Evolutionary conservation across 345 rosid genomes (phyloP).

Genomic region (Cochlearia excelsa): DNA sequence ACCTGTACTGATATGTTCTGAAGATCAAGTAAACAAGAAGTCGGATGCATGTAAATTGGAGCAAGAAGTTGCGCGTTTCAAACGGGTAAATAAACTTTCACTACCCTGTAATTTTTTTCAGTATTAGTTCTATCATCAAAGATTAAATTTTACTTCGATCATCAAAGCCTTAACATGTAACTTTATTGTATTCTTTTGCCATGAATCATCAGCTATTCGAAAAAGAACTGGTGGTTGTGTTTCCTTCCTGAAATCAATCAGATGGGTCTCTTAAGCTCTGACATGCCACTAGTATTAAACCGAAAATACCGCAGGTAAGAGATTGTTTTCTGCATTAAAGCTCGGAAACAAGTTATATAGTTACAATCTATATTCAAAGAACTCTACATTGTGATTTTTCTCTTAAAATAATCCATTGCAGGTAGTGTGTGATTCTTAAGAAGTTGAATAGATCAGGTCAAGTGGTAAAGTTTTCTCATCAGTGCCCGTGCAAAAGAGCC

Average conservation of each 20-base stretch:
- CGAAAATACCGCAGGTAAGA: conserved; percentile 13
- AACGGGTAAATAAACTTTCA: conserved; percentile 43
- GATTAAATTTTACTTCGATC: not conserved
- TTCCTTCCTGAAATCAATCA: conserved; percentile 24
- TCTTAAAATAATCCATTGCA: not conserved
- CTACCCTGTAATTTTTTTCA: not conserved
- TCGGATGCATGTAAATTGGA: conserved; percentile 25
- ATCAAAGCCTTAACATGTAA: not conserved
- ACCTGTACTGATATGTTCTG: conserved; percentile 14
- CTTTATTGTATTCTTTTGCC: conserved; percentile 11
- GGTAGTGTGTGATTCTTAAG: not conserved
- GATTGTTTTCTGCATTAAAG: not conserved
- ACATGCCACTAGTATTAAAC: not conserved
- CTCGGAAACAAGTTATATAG: not conserved
- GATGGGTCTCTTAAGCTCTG: conserved; percentile 14
- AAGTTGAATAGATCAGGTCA: not conserved
- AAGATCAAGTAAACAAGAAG: conserved; percentile 26
- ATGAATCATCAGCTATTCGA: conserved; percentile 41
- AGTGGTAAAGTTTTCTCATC: not conserved
- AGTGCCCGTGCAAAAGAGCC: not conserved
- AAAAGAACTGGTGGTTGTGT: conserved; percentile 39
- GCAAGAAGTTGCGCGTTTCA: conserved; percentile 44
- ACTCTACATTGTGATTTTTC: not conserved
- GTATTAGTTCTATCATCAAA: not conserved
- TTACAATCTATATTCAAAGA: not conserved